These are phyloP conservation scores for Auriscalpium vulgare DNA, from an alignment of 768 basidiomycete genomes.

Conservation along the genomic window DNA sequence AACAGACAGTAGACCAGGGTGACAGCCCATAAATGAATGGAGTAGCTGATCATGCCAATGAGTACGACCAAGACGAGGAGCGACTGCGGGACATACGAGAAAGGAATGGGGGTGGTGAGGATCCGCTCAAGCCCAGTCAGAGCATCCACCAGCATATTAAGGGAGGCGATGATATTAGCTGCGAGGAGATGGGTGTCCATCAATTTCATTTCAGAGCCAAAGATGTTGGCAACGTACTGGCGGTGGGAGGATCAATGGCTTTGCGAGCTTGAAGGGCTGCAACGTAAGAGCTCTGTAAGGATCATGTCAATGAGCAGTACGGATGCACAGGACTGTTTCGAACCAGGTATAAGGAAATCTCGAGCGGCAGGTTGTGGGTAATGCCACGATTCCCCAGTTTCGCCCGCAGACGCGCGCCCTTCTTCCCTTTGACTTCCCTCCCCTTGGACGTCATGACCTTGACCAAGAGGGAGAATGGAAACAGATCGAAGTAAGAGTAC, in stretches of 20 bases:
- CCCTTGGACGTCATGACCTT: slow-evolving; percentile 38
- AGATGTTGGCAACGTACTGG: slow-evolving; percentile 33
- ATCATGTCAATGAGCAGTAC: slow-evolving; percentile 1
- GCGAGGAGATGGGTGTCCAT: not conserved
- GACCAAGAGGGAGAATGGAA: slow-evolving; percentile 60
- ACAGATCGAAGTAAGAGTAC: slow-evolving; percentile 54
- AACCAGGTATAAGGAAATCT: slow-evolving; percentile 62
- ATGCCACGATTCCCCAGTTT: slow-evolving; percentile 35
- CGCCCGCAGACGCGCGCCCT: slow-evolving; percentile 47
- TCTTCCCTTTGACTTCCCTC: slow-evolving; percentile 50
- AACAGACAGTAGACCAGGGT: slow-evolving; percentile 52
- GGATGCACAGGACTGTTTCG: slow-evolving; percentile 10
- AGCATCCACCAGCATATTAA: slow-evolving; percentile 53
- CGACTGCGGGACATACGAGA: slow-evolving; percentile 39
- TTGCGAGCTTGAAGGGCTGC: slow-evolving; percentile 51
- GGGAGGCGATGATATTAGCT: slow-evolving; percentile 40
- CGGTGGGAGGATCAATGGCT: slow-evolving; percentile 49
- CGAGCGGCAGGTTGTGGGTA: slow-evolving; percentile 56
- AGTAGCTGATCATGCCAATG: slow-evolving; percentile 36
- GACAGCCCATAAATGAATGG: slow-evolving; percentile 61
- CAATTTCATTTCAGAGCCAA: not conserved
- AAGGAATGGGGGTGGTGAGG: slow-evolving; percentile 69
- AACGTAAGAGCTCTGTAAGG: slow-evolving; percentile 59
- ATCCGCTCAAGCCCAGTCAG: slow-evolving; percentile 67
- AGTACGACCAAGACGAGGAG: not conserved